A percentile compares a stretch with the other conserved stretches of the same genome.
Conservation (phyloP, 2,329 filamentous ascomycete species). For the Colletotrichum lindemuthianum region DNA sequence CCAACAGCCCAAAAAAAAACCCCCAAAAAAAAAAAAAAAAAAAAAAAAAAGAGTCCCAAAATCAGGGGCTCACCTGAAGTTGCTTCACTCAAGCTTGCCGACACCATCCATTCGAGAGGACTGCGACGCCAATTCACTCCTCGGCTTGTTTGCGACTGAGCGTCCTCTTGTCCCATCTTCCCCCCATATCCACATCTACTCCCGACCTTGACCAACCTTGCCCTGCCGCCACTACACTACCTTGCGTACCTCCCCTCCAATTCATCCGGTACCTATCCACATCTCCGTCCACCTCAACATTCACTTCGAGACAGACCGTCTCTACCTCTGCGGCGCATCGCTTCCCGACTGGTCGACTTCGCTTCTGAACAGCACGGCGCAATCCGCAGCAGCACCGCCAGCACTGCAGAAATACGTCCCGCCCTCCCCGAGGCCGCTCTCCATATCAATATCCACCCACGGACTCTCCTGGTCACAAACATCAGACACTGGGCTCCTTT, state of each 20-base stretch:
- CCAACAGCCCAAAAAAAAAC: too few species aligned
- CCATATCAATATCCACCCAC: conserved; percentile 33
- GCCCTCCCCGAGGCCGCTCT: conserved; percentile 26
- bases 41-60: conserved; percentile 6
- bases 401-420: conserved; percentile 28
- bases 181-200: conserved; percentile 7
- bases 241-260: conserved; percentile 2
- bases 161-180: neutral
- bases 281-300: conserved; percentile 22
- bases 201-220: too few species aligned
- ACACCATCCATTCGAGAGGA: conserved; percentile 23
- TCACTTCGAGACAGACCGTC: neutral
- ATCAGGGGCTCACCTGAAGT: conserved; percentile 32
- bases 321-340: conserved; percentile 13
- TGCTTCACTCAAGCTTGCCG: conserved; percentile 1
- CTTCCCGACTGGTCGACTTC: conserved; percentile 9
- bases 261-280: conserved; percentile 1
- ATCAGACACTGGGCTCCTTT: conserved; percentile 36
- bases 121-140: conserved; percentile 15
- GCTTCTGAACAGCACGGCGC: conserved; percentile 30
- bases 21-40: too few species aligned
- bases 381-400: conserved; percentile 26
- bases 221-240: neutral
- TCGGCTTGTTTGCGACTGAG: conserved; percentile 17
- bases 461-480: conserved; percentile 33